These are phyloP conservation scores for Daldinia bambusicola DNA, from an alignment of 495 filamentous ascomycete species.

Conservation along the genomic window DNA sequence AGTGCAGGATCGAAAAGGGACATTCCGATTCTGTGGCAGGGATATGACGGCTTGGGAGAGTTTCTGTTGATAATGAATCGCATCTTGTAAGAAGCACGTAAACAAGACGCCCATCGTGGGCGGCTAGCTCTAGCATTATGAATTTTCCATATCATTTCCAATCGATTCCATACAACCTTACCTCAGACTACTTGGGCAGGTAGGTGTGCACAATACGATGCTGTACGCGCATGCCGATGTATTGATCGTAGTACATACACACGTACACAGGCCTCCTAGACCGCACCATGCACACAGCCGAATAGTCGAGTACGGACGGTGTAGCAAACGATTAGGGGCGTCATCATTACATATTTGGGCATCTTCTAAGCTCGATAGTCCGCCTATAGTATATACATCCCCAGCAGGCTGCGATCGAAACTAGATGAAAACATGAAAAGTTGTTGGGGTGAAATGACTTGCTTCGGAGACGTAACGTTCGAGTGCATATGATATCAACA, in stretches of 20 bases:
- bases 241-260: conserved; percentile 8
- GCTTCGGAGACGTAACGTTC: conserved; percentile 37
- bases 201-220: conserved; percentile 16
- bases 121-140: conserved; percentile 12
- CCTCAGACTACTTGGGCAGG: not conserved
- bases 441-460: conserved; percentile 38
- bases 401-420: conserved; percentile 11
- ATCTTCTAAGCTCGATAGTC: conserved; percentile 6
- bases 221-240: conserved; percentile 16
- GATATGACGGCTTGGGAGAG: conserved; percentile 21
- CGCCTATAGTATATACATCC: not conserved
- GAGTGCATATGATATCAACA: conserved; percentile 36
- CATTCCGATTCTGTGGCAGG: conserved; percentile 26
- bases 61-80: conserved; percentile 26
- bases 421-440: conserved; percentile 2
- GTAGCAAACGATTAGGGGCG: conserved; percentile 8
- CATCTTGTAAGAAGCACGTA: conserved; percentile 29
- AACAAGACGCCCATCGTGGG: conserved; percentile 16
- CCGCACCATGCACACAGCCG: not conserved
- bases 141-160: conserved; percentile 13
- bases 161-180: conserved; percentile 6
- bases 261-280: conserved; percentile 4
- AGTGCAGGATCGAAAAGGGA: conserved; percentile 30
- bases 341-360: conserved; percentile 6
- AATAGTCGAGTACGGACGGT: not conserved